Conservation (phyloP, 2,329 filamentous ascomycete species). For the Exophiala phaeomuriformis region DNA sequence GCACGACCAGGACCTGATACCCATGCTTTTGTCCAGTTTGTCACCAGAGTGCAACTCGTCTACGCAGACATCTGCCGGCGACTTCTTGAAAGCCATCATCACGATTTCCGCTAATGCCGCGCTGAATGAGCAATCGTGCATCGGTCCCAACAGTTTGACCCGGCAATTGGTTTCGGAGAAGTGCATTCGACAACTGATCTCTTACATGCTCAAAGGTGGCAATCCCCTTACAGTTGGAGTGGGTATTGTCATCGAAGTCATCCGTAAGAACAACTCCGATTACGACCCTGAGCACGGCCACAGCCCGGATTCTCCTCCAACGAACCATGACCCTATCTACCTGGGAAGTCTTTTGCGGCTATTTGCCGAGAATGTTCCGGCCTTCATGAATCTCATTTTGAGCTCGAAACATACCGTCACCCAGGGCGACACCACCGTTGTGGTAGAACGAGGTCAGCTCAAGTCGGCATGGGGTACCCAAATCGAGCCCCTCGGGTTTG, state of each 20-base stretch:
- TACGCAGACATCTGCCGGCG: slow-evolving; percentile 91
- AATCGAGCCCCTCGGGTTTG: slow-evolving; percentile 91
- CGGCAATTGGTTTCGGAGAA: slow-evolving; percentile 82
- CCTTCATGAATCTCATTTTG: slow-evolving; percentile 87
- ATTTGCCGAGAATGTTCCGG: slow-evolving; percentile 83
- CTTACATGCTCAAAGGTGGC: slow-evolving; percentile 85
- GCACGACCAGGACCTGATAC: slow-evolving; percentile 79
- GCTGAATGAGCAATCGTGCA: slow-evolving; percentile 97
- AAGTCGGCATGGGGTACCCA: slow-evolving; percentile 83
- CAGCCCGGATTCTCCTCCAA: slow-evolving; percentile 70
- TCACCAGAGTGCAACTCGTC: slow-evolving; percentile 77
- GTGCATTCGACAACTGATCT: slow-evolving; percentile 77
- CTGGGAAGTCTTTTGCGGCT: slow-evolving; percentile 80
- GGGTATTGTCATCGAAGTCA: slow-evolving; percentile 95
- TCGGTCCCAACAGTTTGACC: slow-evolving; percentile 93
- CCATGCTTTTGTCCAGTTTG: slow-evolving; percentile 76
- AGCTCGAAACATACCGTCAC: slow-evolving; percentile 57
- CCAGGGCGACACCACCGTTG: slow-evolving; percentile 50
- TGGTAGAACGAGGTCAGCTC: slow-evolving; percentile 64
- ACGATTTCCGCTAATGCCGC: slow-evolving; percentile 98
- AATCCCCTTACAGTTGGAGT: slow-evolving; percentile 94
- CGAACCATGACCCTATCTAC: slow-evolving; percentile 87
- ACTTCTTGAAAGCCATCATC: slow-evolving; percentile 97
- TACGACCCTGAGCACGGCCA: slow-evolving; percentile 89
- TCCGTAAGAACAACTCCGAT: slow-evolving; percentile 98